A percentile compares a stretch with the other conserved stretches of the same genome.
Evolutionary conservation across 2,329 filamentous ascomycete genomes (phyloP).

Genomic region (Laburnicola sp.): DNA sequence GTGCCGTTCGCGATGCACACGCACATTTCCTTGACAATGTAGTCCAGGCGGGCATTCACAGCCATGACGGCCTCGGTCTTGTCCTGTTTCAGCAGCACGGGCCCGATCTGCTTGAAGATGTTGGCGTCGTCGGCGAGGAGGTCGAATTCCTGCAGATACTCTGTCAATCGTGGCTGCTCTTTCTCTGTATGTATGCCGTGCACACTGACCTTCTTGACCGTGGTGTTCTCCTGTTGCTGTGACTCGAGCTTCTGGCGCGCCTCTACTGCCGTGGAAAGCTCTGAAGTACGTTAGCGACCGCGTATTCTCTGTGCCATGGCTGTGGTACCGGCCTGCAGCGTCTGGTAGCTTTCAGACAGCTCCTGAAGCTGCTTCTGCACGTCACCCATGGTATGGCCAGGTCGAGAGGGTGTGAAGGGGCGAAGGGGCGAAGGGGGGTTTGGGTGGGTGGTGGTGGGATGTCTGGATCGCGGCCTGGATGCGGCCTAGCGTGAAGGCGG

Average conservation of each 20-base stretch:
- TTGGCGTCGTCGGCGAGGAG: constrained; percentile 77
- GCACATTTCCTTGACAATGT: constrained; percentile 91
- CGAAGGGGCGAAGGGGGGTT: background rate
- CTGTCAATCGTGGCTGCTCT: constrained; percentile 7
- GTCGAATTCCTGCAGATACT: constrained; percentile 74
- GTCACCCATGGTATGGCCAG: constrained; percentile 54
- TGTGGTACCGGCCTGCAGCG: constrained; percentile 74
- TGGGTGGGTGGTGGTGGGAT: background rate
- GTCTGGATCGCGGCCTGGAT: background rate
- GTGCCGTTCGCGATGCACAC: constrained; percentile 35
- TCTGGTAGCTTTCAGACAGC: constrained; percentile 84
- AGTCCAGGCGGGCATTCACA: constrained; percentile 87
- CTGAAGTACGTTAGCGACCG: constrained; percentile 52
- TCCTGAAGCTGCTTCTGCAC: constrained; percentile 76
- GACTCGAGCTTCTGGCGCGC: constrained; percentile 90
- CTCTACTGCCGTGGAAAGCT: constrained; percentile 74
- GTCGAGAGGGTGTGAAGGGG: too few relatives aligned
- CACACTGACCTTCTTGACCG: constrained; percentile 77
- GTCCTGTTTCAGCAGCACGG: constrained; percentile 92
- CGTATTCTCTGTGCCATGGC: background rate
- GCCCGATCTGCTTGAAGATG: constrained; percentile 95
- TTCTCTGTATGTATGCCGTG: background rate
- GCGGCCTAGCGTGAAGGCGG: constrained; percentile 14
- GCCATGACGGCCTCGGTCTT: constrained; percentile 86
- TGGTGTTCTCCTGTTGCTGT: constrained; percentile 89